Evolutionary conservation across 129 eudicot genomes (phyloP), one percentile per base, ranked within the genome.

Genomic region (Tagetes patula): DNA sequence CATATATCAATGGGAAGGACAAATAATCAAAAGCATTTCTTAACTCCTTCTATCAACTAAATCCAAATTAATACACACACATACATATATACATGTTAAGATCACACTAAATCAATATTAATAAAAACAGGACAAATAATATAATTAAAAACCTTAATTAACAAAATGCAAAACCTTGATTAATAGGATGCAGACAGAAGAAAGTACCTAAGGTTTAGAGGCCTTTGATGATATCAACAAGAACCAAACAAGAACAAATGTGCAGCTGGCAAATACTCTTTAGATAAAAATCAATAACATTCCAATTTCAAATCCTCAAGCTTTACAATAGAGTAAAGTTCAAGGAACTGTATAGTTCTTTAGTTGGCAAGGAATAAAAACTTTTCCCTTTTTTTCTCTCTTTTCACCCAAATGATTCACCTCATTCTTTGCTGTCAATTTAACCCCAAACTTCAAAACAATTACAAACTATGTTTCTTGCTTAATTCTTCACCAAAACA

Each of bases 301-400:
- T 78, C 69, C 73, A 45, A 64, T 71, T 61, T 72, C 62, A 71
- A 71, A 71, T 64, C 65, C 77, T 52, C 73, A 78, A 78, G 39
- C 77, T 72, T 78, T 78, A 42, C 62, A 78, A 42, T 62, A 78
- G 82, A 78, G 78, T 78, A 71, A 72, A 72, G 27, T 72, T 78
- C 73, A 78, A 78, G 82, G 39, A 78, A 78, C 73, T 64, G 75
- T 43, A 72, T 60, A 78, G 43, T 72, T 71, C 82, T 78, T 78
- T 78, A 43, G 78, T 53, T 72, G 82, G 82, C 82, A 78, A 78
- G 49, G 82, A 78, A 78, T 78, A 77, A 52, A 41, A 49, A 78
- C 67, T 46, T 38, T 71, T 9, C 32, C 13, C 66, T 31, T 11
- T 39, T 56, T 53, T 68, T 78, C 46, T 63, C 56, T 72, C 72